Conservation (phyloP, 1,284 basidiomycete species). For the Veloboletus limbatus region DNA sequence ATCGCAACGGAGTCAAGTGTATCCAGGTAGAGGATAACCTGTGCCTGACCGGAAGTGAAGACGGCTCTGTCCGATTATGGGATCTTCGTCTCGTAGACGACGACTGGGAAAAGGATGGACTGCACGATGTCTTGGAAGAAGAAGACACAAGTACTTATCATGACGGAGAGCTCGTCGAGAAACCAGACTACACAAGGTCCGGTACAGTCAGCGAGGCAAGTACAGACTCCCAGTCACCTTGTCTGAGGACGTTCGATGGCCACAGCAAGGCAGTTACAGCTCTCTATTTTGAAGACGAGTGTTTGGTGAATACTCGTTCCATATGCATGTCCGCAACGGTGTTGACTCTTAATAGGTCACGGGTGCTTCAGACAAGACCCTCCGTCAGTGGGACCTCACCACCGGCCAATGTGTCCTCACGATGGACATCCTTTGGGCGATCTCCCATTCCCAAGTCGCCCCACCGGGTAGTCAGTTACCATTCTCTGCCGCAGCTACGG, state of each 20-base stretch:
- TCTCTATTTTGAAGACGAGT: slow-evolving; percentile 94
- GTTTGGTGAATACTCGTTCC: slow-evolving; percentile 58
- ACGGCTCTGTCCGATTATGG: slow-evolving; percentile 85
- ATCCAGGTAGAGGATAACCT: slow-evolving; percentile 92
- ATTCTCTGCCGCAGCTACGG: slow-evolving; percentile 55
- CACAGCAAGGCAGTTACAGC: slow-evolving; percentile 92
- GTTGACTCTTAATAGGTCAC: slow-evolving; percentile 63
- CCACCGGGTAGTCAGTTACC: slow-evolving; percentile 41
- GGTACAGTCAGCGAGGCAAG: slow-evolving; percentile 29
- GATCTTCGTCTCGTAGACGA: slow-evolving; percentile 81
- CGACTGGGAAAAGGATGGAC: slow-evolving; percentile 55
- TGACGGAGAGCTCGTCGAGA: slow-evolving; percentile 35
- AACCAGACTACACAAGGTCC: slow-evolving; percentile 38
- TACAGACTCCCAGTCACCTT: slow-evolving; percentile 48
- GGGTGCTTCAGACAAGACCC: slow-evolving; percentile 96
- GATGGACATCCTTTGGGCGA: slow-evolving; percentile 99
- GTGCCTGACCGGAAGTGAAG: slow-evolving; percentile 88
- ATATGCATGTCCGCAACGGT: slow-evolving; percentile 2
- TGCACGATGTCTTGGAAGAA: slow-evolving; percentile 65
- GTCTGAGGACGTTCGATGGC: slow-evolving; percentile 80
- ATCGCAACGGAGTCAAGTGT: slow-evolving; percentile 79
- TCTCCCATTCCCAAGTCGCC: slow-evolving; percentile 81
- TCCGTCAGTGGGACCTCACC: slow-evolving; percentile 96
- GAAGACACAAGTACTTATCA: slow-evolving; percentile 43
- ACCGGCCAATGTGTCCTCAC: slow-evolving; percentile 98